Conservation (phyloP, 2,329 filamentous ascomycete species). For the Zymoseptoria crescenta region DNA sequence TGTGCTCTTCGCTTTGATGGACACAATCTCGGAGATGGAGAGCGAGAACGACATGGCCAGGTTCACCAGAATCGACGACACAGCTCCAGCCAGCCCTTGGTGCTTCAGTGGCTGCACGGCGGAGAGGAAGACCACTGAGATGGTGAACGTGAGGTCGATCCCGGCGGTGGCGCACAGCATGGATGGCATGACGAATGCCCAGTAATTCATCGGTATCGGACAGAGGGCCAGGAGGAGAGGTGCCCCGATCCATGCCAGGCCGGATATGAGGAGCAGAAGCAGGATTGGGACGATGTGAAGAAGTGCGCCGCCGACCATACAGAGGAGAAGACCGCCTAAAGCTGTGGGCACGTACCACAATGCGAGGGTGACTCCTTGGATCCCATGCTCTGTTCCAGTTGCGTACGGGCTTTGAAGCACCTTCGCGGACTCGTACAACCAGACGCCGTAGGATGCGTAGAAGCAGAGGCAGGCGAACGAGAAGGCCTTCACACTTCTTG, state of each 20-base stretch:
- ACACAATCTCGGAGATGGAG: slow-evolving; percentile 28
- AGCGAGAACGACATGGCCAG: slow-evolving; percentile 31
- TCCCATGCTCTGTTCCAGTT: slow-evolving; percentile 11
- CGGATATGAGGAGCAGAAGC: slow-evolving; percentile 25
- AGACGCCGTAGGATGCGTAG: slow-evolving; percentile 30
- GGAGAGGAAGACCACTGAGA: slow-evolving; percentile 28
- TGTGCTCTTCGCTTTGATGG: slow-evolving; percentile 13
- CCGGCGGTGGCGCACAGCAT: slow-evolving; percentile 32
- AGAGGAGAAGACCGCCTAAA: slow-evolving; percentile 27
- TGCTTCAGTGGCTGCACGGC: slow-evolving; percentile 25
- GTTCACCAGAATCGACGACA: slow-evolving; percentile 31
- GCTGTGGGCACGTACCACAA: slow-evolving; percentile 31
- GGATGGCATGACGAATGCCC: slow-evolving; percentile 30
- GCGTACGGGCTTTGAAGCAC: slow-evolving; percentile 18
- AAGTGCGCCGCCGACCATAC: slow-evolving; percentile 25
- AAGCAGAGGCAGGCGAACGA: slow-evolving; percentile 30
- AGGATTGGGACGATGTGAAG: slow-evolving; percentile 26
- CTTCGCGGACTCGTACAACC: slow-evolving; percentile 27
- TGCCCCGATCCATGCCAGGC: slow-evolving; percentile 29
- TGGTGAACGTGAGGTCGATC: slow-evolving; percentile 31
- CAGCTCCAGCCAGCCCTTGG: slow-evolving; percentile 30
- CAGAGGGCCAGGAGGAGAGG: slow-evolving; percentile 29
- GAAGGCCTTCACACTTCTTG: slow-evolving; percentile 26
- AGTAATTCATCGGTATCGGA: slow-evolving; percentile 27
- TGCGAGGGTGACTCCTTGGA: slow-evolving; percentile 25